These are phyloP conservation scores for Durotheca rogersii DNA, from an alignment of 495 filamentous ascomycete species.

Conservation along the genomic window DNA sequence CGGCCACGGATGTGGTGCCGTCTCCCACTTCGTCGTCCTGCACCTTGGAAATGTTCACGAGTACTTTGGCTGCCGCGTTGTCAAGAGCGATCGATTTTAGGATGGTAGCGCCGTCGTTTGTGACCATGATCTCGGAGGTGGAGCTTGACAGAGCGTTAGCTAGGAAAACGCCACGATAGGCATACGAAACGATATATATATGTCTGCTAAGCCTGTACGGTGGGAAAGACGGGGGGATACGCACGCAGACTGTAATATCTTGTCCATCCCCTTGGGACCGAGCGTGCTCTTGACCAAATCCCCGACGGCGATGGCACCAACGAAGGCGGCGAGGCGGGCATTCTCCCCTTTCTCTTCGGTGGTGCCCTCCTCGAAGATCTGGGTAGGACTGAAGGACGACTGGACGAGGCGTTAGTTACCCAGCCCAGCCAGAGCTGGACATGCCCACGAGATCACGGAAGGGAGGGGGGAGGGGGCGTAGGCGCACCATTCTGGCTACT, in stretches of 20 bases:
- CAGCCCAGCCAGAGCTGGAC: too few species aligned
- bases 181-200: too few species aligned
- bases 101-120: conserved; percentile 97
- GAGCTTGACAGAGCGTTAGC: conserved; percentile 58
- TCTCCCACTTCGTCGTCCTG: conserved; percentile 99
- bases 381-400: conserved; percentile 79
- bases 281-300: conserved; percentile 96
- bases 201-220: too few species aligned
- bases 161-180: too few species aligned
- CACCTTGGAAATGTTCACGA: conserved; percentile 99
- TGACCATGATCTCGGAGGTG: conserved; percentile 95
- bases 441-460: too few species aligned
- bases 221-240: conserved; percentile 31
- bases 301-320: conserved; percentile 95
- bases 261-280: conserved; percentile 99
- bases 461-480: too few species aligned
- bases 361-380: conserved; percentile 97
- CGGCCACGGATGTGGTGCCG: conserved; percentile 82
- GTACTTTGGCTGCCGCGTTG: conserved; percentile 94
- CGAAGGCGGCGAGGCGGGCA: conserved; percentile 94
- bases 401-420: conserved; percentile 23
- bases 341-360: conserved; percentile 99
- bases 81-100: conserved; percentile 98
- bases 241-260: conserved; percentile 97
- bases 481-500: conserved; percentile 27